Base-by-base conservation (phyloP, 495 filamentous ascomycete species). In the Podospora pseudoanserina region DNA sequence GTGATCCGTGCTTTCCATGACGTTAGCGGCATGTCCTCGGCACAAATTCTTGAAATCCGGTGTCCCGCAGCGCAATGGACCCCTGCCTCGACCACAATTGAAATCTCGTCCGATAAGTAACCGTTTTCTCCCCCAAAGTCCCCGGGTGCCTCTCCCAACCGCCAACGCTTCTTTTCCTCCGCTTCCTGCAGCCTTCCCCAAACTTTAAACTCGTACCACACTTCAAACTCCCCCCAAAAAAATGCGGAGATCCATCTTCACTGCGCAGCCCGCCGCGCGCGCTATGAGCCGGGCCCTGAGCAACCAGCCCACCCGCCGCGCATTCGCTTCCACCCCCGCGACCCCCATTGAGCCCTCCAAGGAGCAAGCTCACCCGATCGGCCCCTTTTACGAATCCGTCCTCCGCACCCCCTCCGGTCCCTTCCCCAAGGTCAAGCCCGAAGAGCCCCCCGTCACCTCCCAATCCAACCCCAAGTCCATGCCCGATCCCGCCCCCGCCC, bases 311-410 rank as follows among this genome's bases (percentile, higher is more conserved):
- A 18, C 65, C 49, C 75, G 73, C 13, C 76, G 73, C 69, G 54
- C 66, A 26, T 75, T 72, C 59, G 73, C 76, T 20, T 60, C 67
- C 30, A 32, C 69, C 39, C 67, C 66, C 20, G 68, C 70, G 60
- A 65, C 66, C 39, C 70, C 76, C 30, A 67, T 66, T 16, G 68
- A 70, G 44, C 67, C 66, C 26, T 64, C 69, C 53, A 60, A 65
- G 20, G 69, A 68, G 44, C 78, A 82, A 59, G 81, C 79, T 5
- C 68, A 72, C 49, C 78, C 78, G 4, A 68, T 77, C 26, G 79
- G 77, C 7, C 57, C 75, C 63, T 86, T 80, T 70, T 82, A 84
- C 69, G 78, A 80, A 67, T 76, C 79, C 64, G 75, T 86, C 34
- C 77, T 86, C 58, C 68, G 75, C 78, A 19, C 83, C 80, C 26